Conservation (phyloP, 257 asterid genomes). For the Solanum virginianum region DNA sequence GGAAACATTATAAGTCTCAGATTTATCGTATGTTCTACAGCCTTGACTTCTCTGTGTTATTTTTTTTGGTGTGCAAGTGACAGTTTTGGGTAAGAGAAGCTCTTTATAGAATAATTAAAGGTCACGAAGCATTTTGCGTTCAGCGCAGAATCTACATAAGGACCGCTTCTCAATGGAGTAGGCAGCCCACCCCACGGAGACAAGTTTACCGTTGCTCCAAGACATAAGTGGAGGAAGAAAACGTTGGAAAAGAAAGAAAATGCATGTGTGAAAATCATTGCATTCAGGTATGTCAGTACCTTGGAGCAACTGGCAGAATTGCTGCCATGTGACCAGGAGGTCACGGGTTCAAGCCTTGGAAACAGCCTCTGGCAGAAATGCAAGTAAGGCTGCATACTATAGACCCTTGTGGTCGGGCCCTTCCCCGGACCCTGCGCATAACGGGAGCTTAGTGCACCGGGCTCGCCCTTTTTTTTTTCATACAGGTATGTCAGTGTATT, state of each 20-base stretch:
- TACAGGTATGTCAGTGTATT: neutral
- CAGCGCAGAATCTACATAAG: neutral
- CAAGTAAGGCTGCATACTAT: too few relatives aligned
- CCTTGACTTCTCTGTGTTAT: neutral
- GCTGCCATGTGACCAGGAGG: too few relatives aligned
- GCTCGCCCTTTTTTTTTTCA: too few relatives aligned
- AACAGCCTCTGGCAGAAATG: too few relatives aligned
- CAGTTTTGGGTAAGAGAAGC: neutral
- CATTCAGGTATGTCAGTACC: neutral
- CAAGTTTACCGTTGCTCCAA: neutral
- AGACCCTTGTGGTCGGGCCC: too few relatives aligned
- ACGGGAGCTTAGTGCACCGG: too few relatives aligned
- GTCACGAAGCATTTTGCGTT: neutral
- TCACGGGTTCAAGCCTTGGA: too few relatives aligned
- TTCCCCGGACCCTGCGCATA: too few relatives aligned
- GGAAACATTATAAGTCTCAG: slow-evolving; percentile 5
- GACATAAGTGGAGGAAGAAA: neutral
- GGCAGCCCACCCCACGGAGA: neutral
- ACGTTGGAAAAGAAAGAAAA: neutral
- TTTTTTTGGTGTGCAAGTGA: neutral
- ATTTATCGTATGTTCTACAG: neutral
- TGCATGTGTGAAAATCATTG: neutral
- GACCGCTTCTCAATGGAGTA: neutral
- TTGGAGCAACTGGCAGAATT: too few relatives aligned
- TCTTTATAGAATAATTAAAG: neutral